Percentiles rank a stretch among this genome's conserved stretches.
These are phyloP conservation scores for Oxalis stricta DNA, from an alignment of 441 rosid genomes.

Conservation along the genomic window DNA sequence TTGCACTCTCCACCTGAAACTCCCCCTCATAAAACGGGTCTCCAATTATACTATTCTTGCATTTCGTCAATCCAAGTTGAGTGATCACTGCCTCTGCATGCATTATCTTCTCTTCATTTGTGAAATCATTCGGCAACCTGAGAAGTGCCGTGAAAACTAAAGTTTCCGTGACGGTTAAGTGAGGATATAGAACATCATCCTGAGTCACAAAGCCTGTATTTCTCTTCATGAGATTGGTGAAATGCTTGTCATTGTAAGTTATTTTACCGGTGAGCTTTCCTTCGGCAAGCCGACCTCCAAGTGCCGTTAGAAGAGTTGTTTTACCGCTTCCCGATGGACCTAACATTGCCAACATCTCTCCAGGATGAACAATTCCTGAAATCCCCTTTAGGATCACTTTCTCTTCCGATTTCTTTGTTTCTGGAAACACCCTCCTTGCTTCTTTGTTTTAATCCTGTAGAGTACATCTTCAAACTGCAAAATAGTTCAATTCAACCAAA, in stretches of 20 bases:
- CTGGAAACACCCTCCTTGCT: constrained; percentile 8
- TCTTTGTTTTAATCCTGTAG: constrained; percentile 25
- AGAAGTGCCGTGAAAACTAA: constrained; percentile 39
- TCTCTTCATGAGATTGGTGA: constrained; percentile 26
- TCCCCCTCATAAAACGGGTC: constrained; percentile 16
- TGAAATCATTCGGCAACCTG: constrained; percentile 22
- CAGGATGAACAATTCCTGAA: constrained; percentile 38
- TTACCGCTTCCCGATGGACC: constrained; percentile 66
- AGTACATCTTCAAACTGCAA: constrained; percentile 42
- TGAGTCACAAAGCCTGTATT: constrained; percentile 45
- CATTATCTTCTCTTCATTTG: constrained; percentile 12
- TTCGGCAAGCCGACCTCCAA: constrained; percentile 43
- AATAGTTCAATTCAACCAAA: constrained; percentile 5
- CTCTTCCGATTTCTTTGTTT: constrained; percentile 17
- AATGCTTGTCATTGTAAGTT: constrained; percentile 30
- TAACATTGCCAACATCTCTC: constrained; percentile 50
- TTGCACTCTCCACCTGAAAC: constrained; percentile 29
- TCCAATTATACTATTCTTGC: constrained; percentile 20
- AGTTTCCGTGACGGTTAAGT: constrained; percentile 43
- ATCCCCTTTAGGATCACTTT: constrained; percentile 33
- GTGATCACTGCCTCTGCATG: constrained; percentile 14
- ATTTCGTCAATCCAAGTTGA: constrained; percentile 15
- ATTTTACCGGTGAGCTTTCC: constrained; percentile 29
- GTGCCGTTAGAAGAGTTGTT: constrained; percentile 38
- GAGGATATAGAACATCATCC: constrained; percentile 37